Evolutionary conservation across 495 filamentous ascomycete species (phyloP).

Genomic region (Pseudotulostoma volvatum): DNA sequence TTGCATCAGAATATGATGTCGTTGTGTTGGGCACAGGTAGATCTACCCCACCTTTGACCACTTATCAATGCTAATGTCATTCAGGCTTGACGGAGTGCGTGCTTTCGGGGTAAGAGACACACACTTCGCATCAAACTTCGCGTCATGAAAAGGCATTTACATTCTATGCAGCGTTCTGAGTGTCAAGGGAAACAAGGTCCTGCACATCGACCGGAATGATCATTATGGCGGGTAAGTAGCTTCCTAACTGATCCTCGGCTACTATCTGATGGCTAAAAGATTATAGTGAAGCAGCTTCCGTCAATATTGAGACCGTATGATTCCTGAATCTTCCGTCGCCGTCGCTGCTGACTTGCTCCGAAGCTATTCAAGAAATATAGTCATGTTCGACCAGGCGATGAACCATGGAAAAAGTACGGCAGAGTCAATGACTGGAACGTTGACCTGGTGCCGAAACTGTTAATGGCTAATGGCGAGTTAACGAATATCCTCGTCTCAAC

Average conservation of each 20-base stretch:
- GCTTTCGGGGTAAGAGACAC: slow-evolving; percentile 72
- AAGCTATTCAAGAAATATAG: slow-evolving; percentile 93
- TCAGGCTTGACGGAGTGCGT: slow-evolving; percentile 95
- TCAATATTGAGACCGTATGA: slow-evolving; percentile 80
- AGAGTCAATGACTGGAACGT: slow-evolving; percentile 99
- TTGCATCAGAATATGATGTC: slow-evolving; percentile 92
- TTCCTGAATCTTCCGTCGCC: background rate
- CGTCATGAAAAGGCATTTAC: slow-evolving; percentile 3
- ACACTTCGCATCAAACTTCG: background rate
- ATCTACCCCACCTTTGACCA: slow-evolving; percentile 22
- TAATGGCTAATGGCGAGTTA: slow-evolving; percentile 97
- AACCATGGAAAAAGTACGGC: slow-evolving; percentile 96
- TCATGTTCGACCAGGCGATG: slow-evolving; percentile 61
- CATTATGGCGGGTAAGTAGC: slow-evolving; percentile 86
- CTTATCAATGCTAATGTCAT: slow-evolving; percentile 19
- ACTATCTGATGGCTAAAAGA: slow-evolving; percentile 17
- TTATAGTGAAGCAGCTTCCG: slow-evolving; percentile 75
- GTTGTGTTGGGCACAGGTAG: slow-evolving; percentile 92
- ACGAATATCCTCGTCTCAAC: slow-evolving; percentile 96
- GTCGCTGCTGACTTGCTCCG: slow-evolving; percentile 13
- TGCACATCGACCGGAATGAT: slow-evolving; percentile 97
- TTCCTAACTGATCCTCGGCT: slow-evolving; percentile 3
- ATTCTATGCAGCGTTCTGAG: slow-evolving; percentile 60
- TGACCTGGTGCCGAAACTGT: slow-evolving; percentile 90
- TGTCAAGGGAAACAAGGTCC: slow-evolving; percentile 96